A percentile compares a stretch with the other conserved stretches of the same genome.
Evolutionary conservation across 2,329 filamentous ascomycete genomes (phyloP).

Genomic region (Hymenoscyphus occultus): DNA sequence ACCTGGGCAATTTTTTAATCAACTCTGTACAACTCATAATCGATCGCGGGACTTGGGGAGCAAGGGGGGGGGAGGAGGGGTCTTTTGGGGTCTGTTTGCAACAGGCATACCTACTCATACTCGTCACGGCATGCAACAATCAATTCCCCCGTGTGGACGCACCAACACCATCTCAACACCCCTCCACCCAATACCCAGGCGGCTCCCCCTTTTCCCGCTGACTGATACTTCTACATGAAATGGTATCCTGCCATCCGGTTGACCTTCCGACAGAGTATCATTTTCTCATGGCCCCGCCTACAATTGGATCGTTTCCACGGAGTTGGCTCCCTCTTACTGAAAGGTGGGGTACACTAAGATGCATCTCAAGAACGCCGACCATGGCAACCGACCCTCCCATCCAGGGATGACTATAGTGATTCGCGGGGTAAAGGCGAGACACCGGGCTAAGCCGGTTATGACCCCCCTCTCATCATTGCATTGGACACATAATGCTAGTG

Average conservation of each 20-base stretch:
- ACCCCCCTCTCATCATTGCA: background rate
- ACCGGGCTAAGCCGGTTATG: background rate
- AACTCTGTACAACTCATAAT: background rate
- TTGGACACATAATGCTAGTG: background rate
- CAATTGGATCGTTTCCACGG: constrained; percentile 3
- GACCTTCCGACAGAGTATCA: background rate
- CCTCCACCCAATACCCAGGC: background rate
- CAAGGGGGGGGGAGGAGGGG: too few species aligned
- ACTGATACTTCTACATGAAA: background rate
- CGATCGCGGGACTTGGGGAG: background rate
- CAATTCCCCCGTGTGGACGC: constrained; percentile 1
- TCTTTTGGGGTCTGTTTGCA: background rate
- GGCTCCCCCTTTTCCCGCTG: background rate
- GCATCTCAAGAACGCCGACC: background rate
- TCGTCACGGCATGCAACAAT: background rate
- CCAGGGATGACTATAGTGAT: background rate
- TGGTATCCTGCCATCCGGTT: background rate
- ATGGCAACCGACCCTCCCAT: background rate
- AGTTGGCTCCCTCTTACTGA: constrained; percentile 6
- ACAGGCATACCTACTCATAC: background rate
- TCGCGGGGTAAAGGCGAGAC: constrained; percentile 5
- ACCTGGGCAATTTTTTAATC: background rate
- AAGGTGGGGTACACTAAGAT: background rate
- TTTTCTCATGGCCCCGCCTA: background rate
- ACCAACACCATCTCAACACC: background rate